Evolutionary conservation across 768 basidiomycete species (phyloP).

Genomic region (Leccinum rimulosum): DNA sequence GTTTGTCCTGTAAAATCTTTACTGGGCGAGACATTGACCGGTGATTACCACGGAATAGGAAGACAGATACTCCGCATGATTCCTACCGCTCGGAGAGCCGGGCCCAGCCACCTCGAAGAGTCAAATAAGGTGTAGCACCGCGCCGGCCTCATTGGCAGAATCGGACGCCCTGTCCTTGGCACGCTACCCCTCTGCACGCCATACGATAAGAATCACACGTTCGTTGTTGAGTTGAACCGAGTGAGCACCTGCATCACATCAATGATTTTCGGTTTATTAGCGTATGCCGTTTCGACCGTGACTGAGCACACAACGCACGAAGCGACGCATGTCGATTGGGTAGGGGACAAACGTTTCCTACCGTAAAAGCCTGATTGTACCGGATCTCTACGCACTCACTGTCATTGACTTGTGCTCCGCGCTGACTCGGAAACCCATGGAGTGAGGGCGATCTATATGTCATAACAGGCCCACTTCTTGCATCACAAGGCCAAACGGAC

Average conservation of each 20-base stretch:
- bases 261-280: not conserved
- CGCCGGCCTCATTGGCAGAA: not conserved
- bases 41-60: slow-evolving; percentile 6
- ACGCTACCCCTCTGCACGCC: not conserved
- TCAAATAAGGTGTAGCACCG: not conserved
- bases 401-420: not conserved
- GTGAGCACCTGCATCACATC: not conserved
- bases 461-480: not conserved
- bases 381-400: too few relatives aligned
- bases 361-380: too few relatives aligned
- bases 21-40: not conserved
- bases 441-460: not conserved
- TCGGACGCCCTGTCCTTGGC: not conserved
- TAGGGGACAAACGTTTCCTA: slow-evolving; percentile 5
- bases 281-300: not conserved
- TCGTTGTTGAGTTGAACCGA: not conserved
- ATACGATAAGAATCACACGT: not conserved
- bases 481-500: not conserved
- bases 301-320: not conserved
- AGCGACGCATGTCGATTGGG: not conserved
- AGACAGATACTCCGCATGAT: not conserved
- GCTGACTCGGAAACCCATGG: not conserved
- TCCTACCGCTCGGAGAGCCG: not conserved
- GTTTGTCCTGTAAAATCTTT: slow-evolving; percentile 2
- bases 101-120: not conserved